Evolutionary conservation across 257 asterid species (phyloP).

Genomic region (Solanum bulbocastanum): DNA sequence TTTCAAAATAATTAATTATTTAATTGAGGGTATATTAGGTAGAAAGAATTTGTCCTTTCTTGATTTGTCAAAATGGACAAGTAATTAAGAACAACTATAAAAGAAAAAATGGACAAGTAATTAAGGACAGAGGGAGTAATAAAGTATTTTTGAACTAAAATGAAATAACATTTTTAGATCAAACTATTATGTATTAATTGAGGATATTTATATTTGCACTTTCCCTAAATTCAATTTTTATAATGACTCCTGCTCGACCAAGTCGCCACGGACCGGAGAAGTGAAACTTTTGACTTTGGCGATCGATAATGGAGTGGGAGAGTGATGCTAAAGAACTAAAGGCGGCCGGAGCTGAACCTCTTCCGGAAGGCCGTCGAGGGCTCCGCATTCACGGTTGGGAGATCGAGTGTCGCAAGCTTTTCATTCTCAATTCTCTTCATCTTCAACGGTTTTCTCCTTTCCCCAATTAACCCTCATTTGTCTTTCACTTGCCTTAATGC

Average conservation of each 20-base stretch:
- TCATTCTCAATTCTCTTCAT: slow-evolving; percentile 67
- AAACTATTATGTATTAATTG: too few species aligned
- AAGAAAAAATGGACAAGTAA: too few species aligned
- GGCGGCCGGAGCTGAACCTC: slow-evolving; percentile 34
- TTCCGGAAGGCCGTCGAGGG: slow-evolving; percentile 28
- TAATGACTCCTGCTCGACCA: not conserved
- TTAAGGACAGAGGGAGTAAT: too few species aligned
- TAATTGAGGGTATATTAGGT: too few species aligned
- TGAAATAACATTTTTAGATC: too few species aligned
- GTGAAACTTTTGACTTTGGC: not conserved
- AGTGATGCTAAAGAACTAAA: slow-evolving; percentile 24
- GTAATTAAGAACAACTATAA: too few species aligned
- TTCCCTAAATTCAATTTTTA: too few species aligned
- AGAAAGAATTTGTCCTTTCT: too few species aligned
- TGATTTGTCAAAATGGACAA: too few species aligned
- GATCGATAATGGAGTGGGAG: slow-evolving; percentile 28
- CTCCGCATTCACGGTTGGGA: slow-evolving; percentile 47
- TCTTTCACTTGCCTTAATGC: not conserved
- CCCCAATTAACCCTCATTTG: not conserved
- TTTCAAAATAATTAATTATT: too few species aligned
- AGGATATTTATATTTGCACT: too few species aligned
- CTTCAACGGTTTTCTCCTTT: slow-evolving; percentile 40
- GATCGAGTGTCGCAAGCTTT: slow-evolving; percentile 74
- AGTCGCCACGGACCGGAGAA: not conserved
- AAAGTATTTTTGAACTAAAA: not conserved